Base-by-base conservation (phyloP, 495 filamentous ascomycete genomes). In the Jackrogersella multiformis region DNA sequence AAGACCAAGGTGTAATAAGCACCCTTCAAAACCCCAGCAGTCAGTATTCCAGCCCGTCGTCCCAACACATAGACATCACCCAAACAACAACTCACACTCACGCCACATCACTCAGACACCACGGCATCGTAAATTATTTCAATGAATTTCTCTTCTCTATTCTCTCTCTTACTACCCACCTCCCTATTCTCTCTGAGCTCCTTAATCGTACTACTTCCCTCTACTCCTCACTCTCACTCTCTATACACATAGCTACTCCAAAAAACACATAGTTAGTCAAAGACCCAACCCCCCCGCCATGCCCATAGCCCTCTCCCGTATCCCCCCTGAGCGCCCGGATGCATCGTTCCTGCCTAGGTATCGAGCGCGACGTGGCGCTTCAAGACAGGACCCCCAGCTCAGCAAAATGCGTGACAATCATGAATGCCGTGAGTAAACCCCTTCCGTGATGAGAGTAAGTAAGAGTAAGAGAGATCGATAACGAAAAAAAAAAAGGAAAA, bases 341-440 rank as follows among this genome's bases (percentile, higher is more conserved):
- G 42, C 42, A n/a, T 46, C 42, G 42, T 46, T 46, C 42, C 42
- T 21, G 42, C 42, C 42, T 21, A 24, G 42, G 42, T 46, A 46
- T 46, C 42, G 23, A 45, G 23, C 5, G 18, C 20, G 20, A 18
- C 9, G 41, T 20, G 20, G 41, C 41, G 9, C 4, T 44, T 44
- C 9, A 7, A 23, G 15, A 10, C 41, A 45, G 23, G 41, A 45
- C 21, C 41, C 41, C 41, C 21, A 26, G 20, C 2, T 46, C 12
- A 26, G 42, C 42, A 46, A 39, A 21, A 46, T 46, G 42, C 21
- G 23, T 53, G 32, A 34, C 23, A 16, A 51, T 53, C 49, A 20
- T 53, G 1, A 53, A 36, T 53, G 49, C 49, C 49, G 20, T 53
- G 49, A 23, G 49, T 24, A 30, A n/a, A n/a, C n/a, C 18, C 10